Base-by-base conservation (phyloP, 345 rosid genomes). In the Camelina sativa region DNA sequence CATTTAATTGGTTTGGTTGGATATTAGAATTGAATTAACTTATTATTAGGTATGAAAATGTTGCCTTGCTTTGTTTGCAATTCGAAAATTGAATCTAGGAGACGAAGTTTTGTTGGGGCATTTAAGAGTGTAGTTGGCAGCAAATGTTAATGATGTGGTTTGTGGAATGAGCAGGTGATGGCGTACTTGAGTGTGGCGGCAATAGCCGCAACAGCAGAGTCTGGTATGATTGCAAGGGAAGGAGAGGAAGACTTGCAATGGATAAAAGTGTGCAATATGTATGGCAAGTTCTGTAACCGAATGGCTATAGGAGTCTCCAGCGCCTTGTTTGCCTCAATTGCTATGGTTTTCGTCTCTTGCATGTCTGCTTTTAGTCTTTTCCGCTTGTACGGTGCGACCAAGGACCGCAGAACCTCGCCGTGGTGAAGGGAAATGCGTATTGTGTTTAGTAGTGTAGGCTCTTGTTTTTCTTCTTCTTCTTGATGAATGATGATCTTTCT, bases 291-390 rank as follows among this genome's bases (percentile, higher is more conserved):
- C 81, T 92, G 99, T 32, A 86, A 86, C 85, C 96, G 75, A 80
- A 78, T 80, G 8, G 88, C 85, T 43, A 89, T 78, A 73, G 97
- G 97, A 38, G 72, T 88, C 7, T 87, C 73, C 4, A 71, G 73
- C 2, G 91, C 96, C 0, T 8, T 89, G 55, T 38, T 92, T 22
- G 96, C 76, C 4, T 67, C 89, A 67, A 5, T 87, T 1, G 55
- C 91, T 69, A 84, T 79, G 88, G 94, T 88, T 51, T 69, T 65
- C 11, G 68, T 89, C 54, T 89, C 97, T 7, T 81, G 83, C 62
- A 73, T 92, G 6, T 95, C 99, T 0, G 90, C 97, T 4, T 95
- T 90, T 79, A 67, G 90, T 65, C 92, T 95, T 60, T 95, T 95
- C 74, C 92, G 97, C 1, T 76, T 90, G 82, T 95, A 86, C 12